Evolutionary conservation across 2,329 filamentous ascomycete genomes (phyloP).

Genomic region (Colletotrichum orbiculare): DNA sequence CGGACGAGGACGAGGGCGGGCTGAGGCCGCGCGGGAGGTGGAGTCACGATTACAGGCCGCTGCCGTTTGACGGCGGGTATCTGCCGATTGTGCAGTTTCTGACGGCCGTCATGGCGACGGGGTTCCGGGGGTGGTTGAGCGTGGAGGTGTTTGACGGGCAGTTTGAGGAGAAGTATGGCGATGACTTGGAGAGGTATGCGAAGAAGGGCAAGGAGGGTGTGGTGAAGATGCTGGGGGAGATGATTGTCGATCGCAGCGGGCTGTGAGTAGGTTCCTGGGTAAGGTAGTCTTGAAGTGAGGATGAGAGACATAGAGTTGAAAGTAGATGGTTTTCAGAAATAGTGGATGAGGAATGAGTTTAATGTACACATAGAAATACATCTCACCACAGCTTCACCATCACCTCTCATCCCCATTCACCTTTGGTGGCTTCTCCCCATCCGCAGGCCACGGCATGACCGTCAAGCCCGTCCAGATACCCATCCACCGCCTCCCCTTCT

Average conservation of each 20-base stretch:
- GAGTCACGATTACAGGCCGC: conserved; percentile 77
- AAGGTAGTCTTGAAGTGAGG: neutral
- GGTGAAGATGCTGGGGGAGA: conserved; percentile 27
- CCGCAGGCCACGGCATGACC: conserved; percentile 41
- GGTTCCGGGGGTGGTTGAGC: conserved; percentile 74
- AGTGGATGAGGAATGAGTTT: too few relatives aligned
- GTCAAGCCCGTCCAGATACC: conserved; percentile 44
- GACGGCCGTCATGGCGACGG: conserved; percentile 73
- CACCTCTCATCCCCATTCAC: neutral
- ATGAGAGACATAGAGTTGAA: neutral
- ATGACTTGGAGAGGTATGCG: conserved; percentile 42
- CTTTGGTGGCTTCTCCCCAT: conserved; percentile 4
- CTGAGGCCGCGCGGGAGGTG: conserved; percentile 72
- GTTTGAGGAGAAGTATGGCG: conserved; percentile 45
- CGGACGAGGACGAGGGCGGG: conserved; percentile 60
- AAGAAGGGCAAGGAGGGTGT: conserved; percentile 39
- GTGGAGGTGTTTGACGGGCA: conserved; percentile 66
- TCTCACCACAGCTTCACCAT: too few relatives aligned
- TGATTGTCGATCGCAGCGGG: conserved; percentile 20
- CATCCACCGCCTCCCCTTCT: conserved; percentile 46
- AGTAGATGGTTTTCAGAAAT: too few relatives aligned
- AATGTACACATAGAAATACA: too few relatives aligned
- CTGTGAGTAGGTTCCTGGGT: neutral
- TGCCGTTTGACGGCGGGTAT: conserved; percentile 78
- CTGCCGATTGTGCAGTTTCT: conserved; percentile 74